Evolutionary conservation across 371 early-diverging fungal species (phyloP).

Genomic region (Sporodiniella umbellata): DNA sequence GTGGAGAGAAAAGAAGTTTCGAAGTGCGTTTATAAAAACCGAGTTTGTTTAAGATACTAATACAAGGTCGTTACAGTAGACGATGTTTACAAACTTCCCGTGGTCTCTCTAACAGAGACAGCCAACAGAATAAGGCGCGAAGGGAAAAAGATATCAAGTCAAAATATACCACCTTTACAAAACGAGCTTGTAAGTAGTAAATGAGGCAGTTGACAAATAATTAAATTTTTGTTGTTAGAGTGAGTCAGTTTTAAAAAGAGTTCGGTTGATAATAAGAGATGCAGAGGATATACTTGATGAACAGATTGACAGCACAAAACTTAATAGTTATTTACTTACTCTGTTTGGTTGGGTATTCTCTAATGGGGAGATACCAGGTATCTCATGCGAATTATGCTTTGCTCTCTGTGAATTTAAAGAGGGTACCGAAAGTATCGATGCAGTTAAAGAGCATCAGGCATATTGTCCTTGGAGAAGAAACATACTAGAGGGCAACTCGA

Average conservation of each 20-base stretch:
- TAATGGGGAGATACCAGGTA: neutral
- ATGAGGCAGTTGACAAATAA: neutral
- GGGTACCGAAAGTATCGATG: neutral
- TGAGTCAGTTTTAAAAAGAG: neutral
- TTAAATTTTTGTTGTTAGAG: neutral
- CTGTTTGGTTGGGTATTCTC: slow-evolving; percentile 16
- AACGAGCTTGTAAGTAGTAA: neutral
- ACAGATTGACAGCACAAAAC: neutral
- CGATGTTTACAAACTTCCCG: slow-evolving; percentile 1
- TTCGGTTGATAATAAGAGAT: slow-evolving; percentile 1
- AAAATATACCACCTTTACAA: neutral
- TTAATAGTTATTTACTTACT: slow-evolving; percentile 11
- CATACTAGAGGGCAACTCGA: neutral
- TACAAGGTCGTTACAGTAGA: neutral
- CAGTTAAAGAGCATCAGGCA: neutral
- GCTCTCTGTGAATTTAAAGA: slow-evolving; percentile 1
- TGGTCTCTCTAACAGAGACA: slow-evolving; percentile 3
- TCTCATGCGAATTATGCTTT: slow-evolving; percentile 13
- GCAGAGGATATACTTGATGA: slow-evolving; percentile 1
- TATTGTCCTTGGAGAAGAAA: slow-evolving; percentile 19
- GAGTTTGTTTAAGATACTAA: neutral
- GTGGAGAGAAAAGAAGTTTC: slow-evolving; percentile 4
- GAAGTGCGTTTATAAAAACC: neutral
- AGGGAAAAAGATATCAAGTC: neutral
- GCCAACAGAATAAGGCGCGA: neutral